Evolutionary conservation across 192 early-diverging fungal species (phyloP), one percentile per base, ranked within the genome.

Genomic region (Funneliformis mosseae): DNA sequence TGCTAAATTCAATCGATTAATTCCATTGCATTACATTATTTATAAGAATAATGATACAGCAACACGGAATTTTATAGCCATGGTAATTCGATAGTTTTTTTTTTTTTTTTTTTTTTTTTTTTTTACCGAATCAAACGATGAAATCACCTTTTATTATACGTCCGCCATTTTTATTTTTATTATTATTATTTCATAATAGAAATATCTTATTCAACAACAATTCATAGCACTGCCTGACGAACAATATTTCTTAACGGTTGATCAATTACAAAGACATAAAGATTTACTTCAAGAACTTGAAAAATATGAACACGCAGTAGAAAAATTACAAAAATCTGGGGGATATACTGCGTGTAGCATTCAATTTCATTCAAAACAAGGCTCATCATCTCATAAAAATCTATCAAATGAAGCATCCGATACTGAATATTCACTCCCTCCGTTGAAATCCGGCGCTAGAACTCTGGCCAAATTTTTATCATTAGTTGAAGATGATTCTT

Each of bases 191-290:
- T 74, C 10, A 43, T 48, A 59, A 66, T 48, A 78, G 77, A 78
- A 78, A 67, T 78, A 78, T 68, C 23, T 78, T n/a, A 64, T 78
- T 27, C 77, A 78, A 78, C 77, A 68, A 68, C 77, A 78, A 78
- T 78, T 78, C 77, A 78, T 78, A 64, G 62, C 77, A 27, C 10
- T 78, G 42, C 77, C 77, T 67, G 77, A 78, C 9, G 77, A 78
- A 16, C 14, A 68, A 12, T 78, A 78, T n/a, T 43, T 78, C 46
- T 45, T 78, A 68, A 78, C n/a, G 18, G 38, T 78, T 43, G 77
- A 64, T 25, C 64, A 60, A 25, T 59, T 78, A 28, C 62, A 78
- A 48, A 39, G 46, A 28, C 63, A 78, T 50, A 64, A 68, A 50
- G 39, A 67, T 39, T 59, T 78, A 50, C 66, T 78, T 5, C 28